A percentile compares a stretch with the other conserved stretches of the same genome.
Conservation (phyloP, 129 eudicot genomes). For the Tagetes patula region DNA sequence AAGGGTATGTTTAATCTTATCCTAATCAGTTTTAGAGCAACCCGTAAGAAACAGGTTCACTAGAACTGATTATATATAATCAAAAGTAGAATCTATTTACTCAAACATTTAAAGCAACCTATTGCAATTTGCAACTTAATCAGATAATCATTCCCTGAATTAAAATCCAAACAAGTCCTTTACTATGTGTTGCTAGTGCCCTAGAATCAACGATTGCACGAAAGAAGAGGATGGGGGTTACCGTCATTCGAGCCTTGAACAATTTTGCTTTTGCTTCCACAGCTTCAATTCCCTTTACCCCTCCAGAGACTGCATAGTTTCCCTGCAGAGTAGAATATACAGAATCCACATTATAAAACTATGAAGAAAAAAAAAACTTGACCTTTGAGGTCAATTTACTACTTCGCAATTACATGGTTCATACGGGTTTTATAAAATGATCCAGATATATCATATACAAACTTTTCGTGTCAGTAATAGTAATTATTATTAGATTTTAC, state of each 20-base stretch:
- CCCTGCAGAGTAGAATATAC: constrained; percentile 50
- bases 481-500: background rate
- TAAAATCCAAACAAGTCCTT: no score
- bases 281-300: constrained; percentile 88
- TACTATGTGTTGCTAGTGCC: no score
- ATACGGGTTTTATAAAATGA: background rate
- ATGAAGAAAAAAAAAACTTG: background rate
- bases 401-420: background rate
- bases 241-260: constrained; percentile 98
- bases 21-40: no score
- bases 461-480: background rate
- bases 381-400: constrained; percentile 13
- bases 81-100: background rate
- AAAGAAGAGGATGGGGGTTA: constrained; percentile 20
- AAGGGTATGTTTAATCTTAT: no score
- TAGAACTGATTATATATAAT: no score
- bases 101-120: background rate
- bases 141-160: background rate
- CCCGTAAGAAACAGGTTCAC: no score
- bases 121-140: background rate
- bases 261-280: constrained; percentile 96
- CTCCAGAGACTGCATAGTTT: constrained; percentile 96
- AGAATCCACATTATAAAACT: background rate
- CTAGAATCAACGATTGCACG: background rate
- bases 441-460: background rate